Base-by-base conservation (phyloP, 2,329 filamentous ascomycete species). In the Intubia oerlemansii region DNA sequence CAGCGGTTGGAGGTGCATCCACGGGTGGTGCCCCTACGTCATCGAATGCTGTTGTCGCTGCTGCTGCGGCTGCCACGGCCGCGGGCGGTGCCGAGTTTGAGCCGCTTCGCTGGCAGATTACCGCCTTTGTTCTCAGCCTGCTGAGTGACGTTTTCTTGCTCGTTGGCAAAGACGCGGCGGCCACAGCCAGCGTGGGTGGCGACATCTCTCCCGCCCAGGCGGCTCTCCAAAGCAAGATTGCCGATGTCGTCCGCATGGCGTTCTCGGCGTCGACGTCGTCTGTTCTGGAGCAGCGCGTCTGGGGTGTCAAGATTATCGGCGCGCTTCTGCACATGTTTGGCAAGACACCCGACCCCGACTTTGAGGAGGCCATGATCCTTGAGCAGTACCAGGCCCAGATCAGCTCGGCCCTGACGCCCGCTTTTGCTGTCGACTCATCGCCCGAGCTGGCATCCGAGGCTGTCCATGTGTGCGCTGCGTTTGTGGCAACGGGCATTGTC, bases 331-430 rank as follows among this genome's bases (percentile, higher is more conserved):
- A 84, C 57, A 81, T 93, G 59, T 98, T 98, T 53, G 88, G 88
- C 30, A 85, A 82, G 45, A 82, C 79, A 2, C 79, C 85, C 2
- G 88, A 98, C 50, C 90, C 88, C 0, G 88, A 98, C 46, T 98
- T 98, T 44, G 69, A 85, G n/a, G 88, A 98, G 50, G 88, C 79
- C 1, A 91, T 91, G 52, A 61, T 98, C 11, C 62, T 98, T 4
- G 90, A 98, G 48, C 88, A 98, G 49, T 98, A 98, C 43, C 90
- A 98, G 50, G 88, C 88, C 5, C 88, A 98, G 46, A 98, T 98
- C 45, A 84, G 84, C 42, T 95, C 88, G 12, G 88, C 88, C 1
- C 59, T 98, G 35, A 98, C 90, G 0, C 88, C 88, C 4, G 90
- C 88, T 0, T 98, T 98, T 51, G 84, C 88, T 1, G 75, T 74